Evolutionary conservation across 2,329 filamentous ascomycete species (phyloP).

Genomic region (Eutypa lata): DNA sequence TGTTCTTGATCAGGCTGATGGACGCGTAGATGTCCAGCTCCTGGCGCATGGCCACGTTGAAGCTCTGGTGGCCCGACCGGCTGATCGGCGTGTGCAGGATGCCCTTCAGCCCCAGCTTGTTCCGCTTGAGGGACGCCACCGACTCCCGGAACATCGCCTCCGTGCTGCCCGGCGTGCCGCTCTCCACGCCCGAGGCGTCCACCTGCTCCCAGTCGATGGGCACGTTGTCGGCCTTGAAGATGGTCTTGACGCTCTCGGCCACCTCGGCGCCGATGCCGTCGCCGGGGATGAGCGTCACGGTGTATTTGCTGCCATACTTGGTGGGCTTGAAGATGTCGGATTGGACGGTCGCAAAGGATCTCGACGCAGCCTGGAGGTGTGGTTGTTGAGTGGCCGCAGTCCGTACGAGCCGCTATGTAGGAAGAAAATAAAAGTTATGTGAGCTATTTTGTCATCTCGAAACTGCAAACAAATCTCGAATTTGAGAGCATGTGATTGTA

Average conservation of each 20-base stretch:
- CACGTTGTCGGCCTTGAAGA: constrained; percentile 99
- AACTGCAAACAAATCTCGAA: constrained; percentile 13
- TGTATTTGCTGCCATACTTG: constrained; percentile 99
- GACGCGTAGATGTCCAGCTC: constrained; percentile 99
- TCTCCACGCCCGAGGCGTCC: constrained; percentile 87
- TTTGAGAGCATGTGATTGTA: constrained; percentile 15
- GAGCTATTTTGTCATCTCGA: constrained; percentile 2
- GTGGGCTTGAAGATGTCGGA: constrained; percentile 98
- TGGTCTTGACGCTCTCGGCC: constrained; percentile 95
- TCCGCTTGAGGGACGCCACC: constrained; percentile 91
- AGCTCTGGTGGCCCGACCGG: constrained; percentile 95
- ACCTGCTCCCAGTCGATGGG: constrained; percentile 99
- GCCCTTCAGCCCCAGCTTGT: constrained; percentile 98
- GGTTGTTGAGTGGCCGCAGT: constrained; percentile 45
- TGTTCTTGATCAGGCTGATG: constrained; percentile 98
- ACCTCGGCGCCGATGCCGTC: constrained; percentile 98
- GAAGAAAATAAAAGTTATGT: constrained; percentile 1
- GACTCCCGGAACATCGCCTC: constrained; percentile 96
- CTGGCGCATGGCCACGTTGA: constrained; percentile 99
- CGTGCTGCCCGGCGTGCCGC: constrained; percentile 73
- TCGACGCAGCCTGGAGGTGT: constrained; percentile 38
- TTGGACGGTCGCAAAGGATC: constrained; percentile 76
- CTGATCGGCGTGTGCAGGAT: constrained; percentile 97
- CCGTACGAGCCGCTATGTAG: constrained; percentile 48
- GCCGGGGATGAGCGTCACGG: constrained; percentile 95